A percentile compares a stretch with the other conserved stretches of the same genome.
Evolutionary conservation across 495 filamentous ascomycete species (phyloP).

Genomic region (Neurospora sp.): DNA sequence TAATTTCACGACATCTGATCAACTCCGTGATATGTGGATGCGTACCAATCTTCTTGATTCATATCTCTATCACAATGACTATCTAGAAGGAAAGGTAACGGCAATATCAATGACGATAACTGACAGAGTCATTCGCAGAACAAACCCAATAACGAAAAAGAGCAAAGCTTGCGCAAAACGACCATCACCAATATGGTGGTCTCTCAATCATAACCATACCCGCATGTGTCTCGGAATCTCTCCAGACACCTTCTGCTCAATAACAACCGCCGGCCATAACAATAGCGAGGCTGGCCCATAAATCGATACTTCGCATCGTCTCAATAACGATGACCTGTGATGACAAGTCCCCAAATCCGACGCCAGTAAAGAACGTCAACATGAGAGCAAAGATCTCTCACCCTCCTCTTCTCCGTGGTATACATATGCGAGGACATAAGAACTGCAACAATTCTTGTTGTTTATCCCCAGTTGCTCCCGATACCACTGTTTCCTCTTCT

Average conservation of each 20-base stretch:
- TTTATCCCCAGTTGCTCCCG: background rate
- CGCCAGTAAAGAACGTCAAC: background rate
- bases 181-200: background rate
- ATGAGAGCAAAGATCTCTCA: background rate
- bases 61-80: background rate
- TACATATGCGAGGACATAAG: background rate
- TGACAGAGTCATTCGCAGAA: background rate
- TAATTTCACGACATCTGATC: background rate
- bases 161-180: background rate
- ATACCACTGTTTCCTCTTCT: background rate
- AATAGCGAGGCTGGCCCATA: background rate
- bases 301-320: background rate
- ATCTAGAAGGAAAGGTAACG: background rate
- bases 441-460: background rate
- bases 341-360: background rate
- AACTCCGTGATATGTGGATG: background rate
- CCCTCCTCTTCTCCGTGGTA: background rate
- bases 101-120: background rate
- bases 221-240: background rate
- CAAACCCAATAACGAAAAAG: background rate
- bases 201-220: background rate
- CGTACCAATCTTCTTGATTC: background rate
- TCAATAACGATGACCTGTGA: background rate
- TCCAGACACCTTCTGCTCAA: background rate
- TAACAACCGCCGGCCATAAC: background rate